Base-by-base conservation (phyloP, 148 eudicot genomes). In the Hydrangea macrophylla region DNA sequence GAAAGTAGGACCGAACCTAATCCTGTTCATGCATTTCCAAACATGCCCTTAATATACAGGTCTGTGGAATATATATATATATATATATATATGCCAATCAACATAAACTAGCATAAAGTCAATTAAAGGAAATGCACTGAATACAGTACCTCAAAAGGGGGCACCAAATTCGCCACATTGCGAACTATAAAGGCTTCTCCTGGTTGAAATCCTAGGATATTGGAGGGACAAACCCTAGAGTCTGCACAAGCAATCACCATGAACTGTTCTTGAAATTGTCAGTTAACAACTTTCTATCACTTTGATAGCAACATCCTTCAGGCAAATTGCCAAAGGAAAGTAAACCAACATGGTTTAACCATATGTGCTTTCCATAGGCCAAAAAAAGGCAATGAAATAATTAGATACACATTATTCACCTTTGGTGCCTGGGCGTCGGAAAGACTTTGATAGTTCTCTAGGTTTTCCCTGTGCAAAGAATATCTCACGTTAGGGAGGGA, bases 201-300 rank as follows among this genome's bases (percentile, higher is more conserved):
- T 33, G 99, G 92, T 81, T 91, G 81, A 69, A 95, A 83, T 53
- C 99, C 97, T 10, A 90, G 74, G 74, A 94, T 85, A 74, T 68
- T 75, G 55, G 98, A 86, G 33, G 98, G 98, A 70, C 98, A 94
- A 36, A 94, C 97, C 69, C 98, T 80, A 55, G 98, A 94, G 78
- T 94, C 98, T 77, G 89, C 99, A 80, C 99, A 95, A 76, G 99
- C 90, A 78, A 95, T 83, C 73, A 95, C 91, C 80, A 85, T 74
- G 74, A 95, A 91, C 99, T 91, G 92, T 76, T 62, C 67, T 68
- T 40, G 37, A 73, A 78, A 74, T 55, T 40, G 82, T 85, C 75
- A 84, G 85, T 75, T 64, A 64, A 65, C 33, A 63, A 65, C 51
- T 65, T 64, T 60, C 50, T 54, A 72, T 55, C 64, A 28, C 57